These are phyloP conservation scores for Talaromyces amestolkiae DNA, from an alignment of 2,329 filamentous ascomycete genomes.

Conservation along the genomic window DNA sequence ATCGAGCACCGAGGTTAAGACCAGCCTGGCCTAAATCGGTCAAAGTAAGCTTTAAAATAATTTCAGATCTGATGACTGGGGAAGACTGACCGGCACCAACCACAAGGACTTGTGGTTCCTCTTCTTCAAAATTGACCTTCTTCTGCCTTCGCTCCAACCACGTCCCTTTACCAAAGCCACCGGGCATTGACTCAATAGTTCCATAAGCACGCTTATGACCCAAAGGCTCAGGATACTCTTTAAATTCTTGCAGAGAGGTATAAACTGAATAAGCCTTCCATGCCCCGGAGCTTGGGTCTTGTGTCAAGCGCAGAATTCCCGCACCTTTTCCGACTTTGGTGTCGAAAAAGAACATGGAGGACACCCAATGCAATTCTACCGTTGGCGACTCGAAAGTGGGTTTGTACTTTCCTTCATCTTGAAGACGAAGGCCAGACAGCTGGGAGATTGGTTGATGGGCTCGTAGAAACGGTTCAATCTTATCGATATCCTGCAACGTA, in stretches of 20 bases:
- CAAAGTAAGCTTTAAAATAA: not conserved
- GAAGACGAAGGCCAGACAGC: not conserved
- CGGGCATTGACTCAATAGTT: constrained; percentile 35
- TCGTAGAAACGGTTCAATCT: constrained; percentile 30
- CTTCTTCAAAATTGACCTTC: constrained; percentile 31
- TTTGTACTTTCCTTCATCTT: not conserved
- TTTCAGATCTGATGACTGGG: not conserved
- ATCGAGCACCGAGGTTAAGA: constrained; percentile 41
- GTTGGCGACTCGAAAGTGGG: not conserved
- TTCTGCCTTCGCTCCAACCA: constrained; percentile 38
- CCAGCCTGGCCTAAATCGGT: constrained; percentile 42
- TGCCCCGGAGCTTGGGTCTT: constrained; percentile 20
- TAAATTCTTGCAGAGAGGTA: constrained; percentile 40
- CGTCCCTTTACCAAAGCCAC: constrained; percentile 32
- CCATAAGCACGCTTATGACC: constrained; percentile 33
- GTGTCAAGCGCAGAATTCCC: constrained; percentile 38
- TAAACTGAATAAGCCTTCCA: constrained; percentile 43
- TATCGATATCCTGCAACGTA: constrained; percentile 30
- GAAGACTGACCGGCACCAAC: constrained; percentile 37
- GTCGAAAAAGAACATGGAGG: constrained; percentile 42
- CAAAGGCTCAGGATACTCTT: constrained; percentile 34
- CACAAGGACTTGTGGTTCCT: constrained; percentile 41
- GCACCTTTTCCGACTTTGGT: constrained; percentile 36
- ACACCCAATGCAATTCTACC: constrained; percentile 22
- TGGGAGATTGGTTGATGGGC: not conserved